phyloP scores from a whole-genome alignment of 495 filamentous ascomycete genomes.

The Trichoderma virens region DNA sequence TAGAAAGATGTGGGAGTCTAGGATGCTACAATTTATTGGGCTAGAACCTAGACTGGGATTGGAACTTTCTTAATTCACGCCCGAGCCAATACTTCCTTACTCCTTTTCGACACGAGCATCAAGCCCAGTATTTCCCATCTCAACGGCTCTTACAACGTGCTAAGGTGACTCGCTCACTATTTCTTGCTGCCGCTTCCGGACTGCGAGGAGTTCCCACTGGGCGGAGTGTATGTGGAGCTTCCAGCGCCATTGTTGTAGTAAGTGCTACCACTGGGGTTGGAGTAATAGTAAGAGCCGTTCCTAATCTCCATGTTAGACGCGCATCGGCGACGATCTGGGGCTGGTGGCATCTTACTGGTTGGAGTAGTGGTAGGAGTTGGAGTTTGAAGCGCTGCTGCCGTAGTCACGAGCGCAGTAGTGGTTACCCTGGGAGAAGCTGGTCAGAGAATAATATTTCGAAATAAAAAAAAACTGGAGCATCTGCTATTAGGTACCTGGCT shows the following conservation, averaged over 20 bases:
- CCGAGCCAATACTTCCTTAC: no score
- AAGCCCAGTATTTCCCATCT: no score
- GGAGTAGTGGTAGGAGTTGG: conserved; percentile 51
- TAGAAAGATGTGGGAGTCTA: no score
- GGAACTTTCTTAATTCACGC: no score
- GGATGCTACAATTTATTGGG: no score
- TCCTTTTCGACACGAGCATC: no score
- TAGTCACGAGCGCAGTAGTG: conserved; percentile 50
- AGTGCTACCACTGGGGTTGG: conserved; percentile 44
- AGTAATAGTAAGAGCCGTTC: conserved; percentile 54
- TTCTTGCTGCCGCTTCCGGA: conserved; percentile 1
- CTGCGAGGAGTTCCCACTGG: conserved; percentile 23
- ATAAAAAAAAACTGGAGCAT: no score
- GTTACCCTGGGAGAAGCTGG: conserved; percentile 33
- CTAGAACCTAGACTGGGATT: no score
- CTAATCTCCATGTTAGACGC: conserved; percentile 18
- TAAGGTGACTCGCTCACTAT: not conserved
- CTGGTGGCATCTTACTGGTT: conserved; percentile 33
- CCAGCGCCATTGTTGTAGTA: conserved; percentile 40
- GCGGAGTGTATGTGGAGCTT: conserved; percentile 33
- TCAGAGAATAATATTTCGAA: not conserved
- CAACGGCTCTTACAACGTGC: no score
- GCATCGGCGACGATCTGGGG: conserved; percentile 2
- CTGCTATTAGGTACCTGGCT: no score
- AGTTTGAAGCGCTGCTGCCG: conserved; percentile 29